Base-by-base conservation (phyloP, 129 eudicot genomes). In the Lonicera japonica region DNA sequence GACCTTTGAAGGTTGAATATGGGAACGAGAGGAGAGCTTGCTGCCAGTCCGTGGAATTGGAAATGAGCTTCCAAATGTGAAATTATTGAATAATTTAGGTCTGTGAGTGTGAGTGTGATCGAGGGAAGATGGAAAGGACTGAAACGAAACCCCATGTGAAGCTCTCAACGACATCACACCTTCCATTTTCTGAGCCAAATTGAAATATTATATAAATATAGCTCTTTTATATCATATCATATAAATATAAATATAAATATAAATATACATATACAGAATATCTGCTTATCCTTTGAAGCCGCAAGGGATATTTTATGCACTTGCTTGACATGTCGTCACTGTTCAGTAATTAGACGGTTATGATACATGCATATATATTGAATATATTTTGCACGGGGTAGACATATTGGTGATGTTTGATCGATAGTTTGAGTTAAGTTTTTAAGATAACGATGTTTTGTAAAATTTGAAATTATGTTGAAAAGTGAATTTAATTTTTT, bases 1-100 rank as follows among this genome's bases (percentile, higher is more conserved):
- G 8, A 80, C 78, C 81, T 67, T 65, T 60, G 72, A 81, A 58
- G 81, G 68, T 23, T 69, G 81, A 63, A 80, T 54, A 48, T 52
- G 38, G 50, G 74, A 11, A 53, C 56, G 43, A 56, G 48, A 21
- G 8, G 48, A 21, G 8, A 36, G 64, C 45, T 58, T 51, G 52
- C 43, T 61, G 60, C 29, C 23, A 52, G 22, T 29, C 11, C 63
- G 57, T 24, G 74, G 62, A 36, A 67, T 45, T 24, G 13, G 25
- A 40, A 70, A 61, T 59, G 70, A 72, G 34, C 58, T 51, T 5
- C 54, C 43, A 9, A 60, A 60, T 45, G 51, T 15, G n/a, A 45
- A 45, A 46, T 21, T 73, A 39, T n/a, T n/a, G n/a, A n/a, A n/a
- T n/a, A 52, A 43, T 61, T 21, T 21, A 2, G 51, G 51, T 45